Evolutionary conservation across 768 basidiomycete genomes (phyloP), one percentile per base, ranked within the genome.

Genomic region (Suillus subalutaceus): DNA sequence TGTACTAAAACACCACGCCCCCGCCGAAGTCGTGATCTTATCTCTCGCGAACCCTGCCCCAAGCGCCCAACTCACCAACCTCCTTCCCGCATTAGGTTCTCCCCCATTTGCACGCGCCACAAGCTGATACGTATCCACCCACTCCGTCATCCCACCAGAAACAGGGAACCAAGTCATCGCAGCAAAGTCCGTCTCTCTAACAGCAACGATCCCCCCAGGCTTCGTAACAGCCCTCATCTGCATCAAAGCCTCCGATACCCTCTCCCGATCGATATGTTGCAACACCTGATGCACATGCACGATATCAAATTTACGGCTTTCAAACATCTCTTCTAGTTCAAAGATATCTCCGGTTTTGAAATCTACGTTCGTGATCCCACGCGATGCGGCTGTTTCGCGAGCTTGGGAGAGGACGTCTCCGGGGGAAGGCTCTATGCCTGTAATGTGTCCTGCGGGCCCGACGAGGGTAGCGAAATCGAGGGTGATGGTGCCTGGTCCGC

Each of bases 401-500:
- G 84, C 85, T 41, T 74, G 58, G 18, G 73, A 71, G 46, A 85
- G 70, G 1, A 83, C 76, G 4, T 75, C 75, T 7, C 59, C 59
- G 0, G 72, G 57, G 18, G 70, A 69, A 40, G 72, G 63, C 30
- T 87, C 86, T 62, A 86, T 65, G 4, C 83, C 85, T 16, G 77
- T 78, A 50, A 85, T 80, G 12, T 76, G 70, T 0, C 84, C 85
- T 38, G 79, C 57, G 1, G 80, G 78, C 18, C 53, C 53, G 20
- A 82, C 80, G 65, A 75, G 74, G 1, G 65, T 65, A 2, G 84
- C 84, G 26, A 87, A 72, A 62, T 80, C 80, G 38, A 71, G 66
- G 2, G 84, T 84, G 72, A 86, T 86, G 16, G 82, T 83, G 0
- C 84, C 86, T 0, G 85, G 85, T 0, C 86, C 85, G 67, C 82